phyloP scores from a whole-genome alignment of 2,329 filamentous ascomycete genomes.

The Fusarium foetens region DNA sequence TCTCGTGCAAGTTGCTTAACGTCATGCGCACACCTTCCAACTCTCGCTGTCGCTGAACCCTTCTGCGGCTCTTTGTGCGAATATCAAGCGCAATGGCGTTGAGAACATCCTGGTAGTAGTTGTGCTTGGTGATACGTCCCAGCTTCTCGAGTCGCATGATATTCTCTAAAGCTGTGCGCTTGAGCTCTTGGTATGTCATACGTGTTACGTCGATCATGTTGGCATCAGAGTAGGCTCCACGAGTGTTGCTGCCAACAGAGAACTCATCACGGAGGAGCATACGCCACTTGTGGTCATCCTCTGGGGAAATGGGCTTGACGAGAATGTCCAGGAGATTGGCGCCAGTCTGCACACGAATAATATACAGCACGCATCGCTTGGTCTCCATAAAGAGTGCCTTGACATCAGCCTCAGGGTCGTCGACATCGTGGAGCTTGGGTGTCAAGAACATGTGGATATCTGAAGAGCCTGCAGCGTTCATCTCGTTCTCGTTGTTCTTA shows the following conservation, averaged over 20 bases:
- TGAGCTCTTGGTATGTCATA: slow-evolving; percentile 91
- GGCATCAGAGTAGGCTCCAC: slow-evolving; percentile 88
- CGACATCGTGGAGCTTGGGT: slow-evolving; percentile 87
- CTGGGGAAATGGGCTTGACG: slow-evolving; percentile 84
- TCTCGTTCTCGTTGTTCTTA: slow-evolving; percentile 95
- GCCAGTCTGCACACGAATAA: slow-evolving; percentile 95
- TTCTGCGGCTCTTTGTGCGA: slow-evolving; percentile 91
- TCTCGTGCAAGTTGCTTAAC: slow-evolving; percentile 79
- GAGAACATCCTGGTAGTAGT: slow-evolving; percentile 96
- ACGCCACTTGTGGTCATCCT: slow-evolving; percentile 92
- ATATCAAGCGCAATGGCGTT: slow-evolving; percentile 98
- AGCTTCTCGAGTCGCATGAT: slow-evolving; percentile 88
- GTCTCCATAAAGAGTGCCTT: slow-evolving; percentile 98
- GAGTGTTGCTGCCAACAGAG: slow-evolving; percentile 69
- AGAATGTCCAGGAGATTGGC: slow-evolving; percentile 94
- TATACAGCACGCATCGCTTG: slow-evolving; percentile 95
- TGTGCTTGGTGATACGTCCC: slow-evolving; percentile 87
- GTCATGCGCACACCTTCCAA: slow-evolving; percentile 84
- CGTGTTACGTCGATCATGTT: slow-evolving; percentile 90
- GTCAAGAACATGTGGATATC: slow-evolving; percentile 93
- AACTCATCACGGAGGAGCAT: slow-evolving; percentile 85
- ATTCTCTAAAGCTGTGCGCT: slow-evolving; percentile 92
- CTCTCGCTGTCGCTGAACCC: slow-evolving; percentile 91
- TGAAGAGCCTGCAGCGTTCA: slow-evolving; percentile 84
- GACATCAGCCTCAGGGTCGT: slow-evolving; percentile 91